Base-by-base conservation (phyloP, 306 rosid genomes). In the Casuarina equisetifolia region DNA sequence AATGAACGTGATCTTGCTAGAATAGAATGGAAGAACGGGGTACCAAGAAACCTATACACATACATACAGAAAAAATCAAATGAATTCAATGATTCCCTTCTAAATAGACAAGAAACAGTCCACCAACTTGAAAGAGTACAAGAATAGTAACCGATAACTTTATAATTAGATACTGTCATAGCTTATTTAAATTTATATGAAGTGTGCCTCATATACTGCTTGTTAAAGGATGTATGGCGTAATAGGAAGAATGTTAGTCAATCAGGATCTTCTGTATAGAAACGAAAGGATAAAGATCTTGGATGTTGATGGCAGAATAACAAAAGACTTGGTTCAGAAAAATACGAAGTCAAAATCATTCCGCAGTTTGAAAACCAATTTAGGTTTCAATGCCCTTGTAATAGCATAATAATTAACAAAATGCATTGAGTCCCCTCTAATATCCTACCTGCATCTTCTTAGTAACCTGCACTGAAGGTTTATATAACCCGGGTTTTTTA, bases 21-120 rank as follows among this genome's bases (percentile, higher is more conserved):
- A 97, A 95, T 91, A 73, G 97, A 95, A 84, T 95, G 97, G 82
- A 95, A 88, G 83, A 82, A 92, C 46, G 98, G 97, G 74, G 96
- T 91, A 50, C 99, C 96, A 74, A 92, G 92, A 82, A 95, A 95
- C 84, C 98, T 95, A 86, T 52, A 87, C 13, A 79, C 78, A 84
- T 39, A 82, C 40, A 83, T 68, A 81, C 25, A 80, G 35, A 79
- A 82, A 69, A 73, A 76, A 48, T 16, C 45, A 52, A 86, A 36
- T 61, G 51, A 6, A 43, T 72, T 6, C 54, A 79, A 76, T 20
- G 4, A 5, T 19, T 64, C 52, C 79, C 73, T 54, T 13, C 10
- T 19, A 70, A 54, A 25, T 55, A 17, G 20, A 40, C 70, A 55
- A 45, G 75, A 69, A 69, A 73, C 49, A 43, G 62, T 3, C 35